Evolutionary conservation across 2,329 filamentous ascomycete genomes (phyloP).

Genomic region (Cladobotryum protrusum): DNA sequence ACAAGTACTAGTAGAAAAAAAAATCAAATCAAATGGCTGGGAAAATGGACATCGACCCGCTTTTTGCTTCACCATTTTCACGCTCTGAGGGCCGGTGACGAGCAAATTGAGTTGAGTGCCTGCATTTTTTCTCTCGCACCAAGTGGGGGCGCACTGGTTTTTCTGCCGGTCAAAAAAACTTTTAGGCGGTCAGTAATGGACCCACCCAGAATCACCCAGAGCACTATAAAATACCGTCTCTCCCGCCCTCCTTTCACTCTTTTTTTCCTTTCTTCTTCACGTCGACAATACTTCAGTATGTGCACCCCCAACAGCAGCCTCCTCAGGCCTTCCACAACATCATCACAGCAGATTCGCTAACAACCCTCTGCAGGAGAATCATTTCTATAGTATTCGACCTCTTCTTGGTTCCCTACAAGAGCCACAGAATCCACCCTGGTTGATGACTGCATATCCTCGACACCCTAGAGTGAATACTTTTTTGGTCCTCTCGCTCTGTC

Average conservation of each 20-base stretch:
- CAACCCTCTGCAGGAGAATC: constrained; percentile 59
- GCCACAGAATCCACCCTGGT: constrained; percentile 93
- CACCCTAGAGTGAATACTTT: constrained; percentile 78
- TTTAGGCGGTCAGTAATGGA: constrained; percentile 13
- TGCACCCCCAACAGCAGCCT: constrained; percentile 25
- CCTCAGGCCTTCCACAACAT: constrained; percentile 3
- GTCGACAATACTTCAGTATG: constrained; percentile 58
- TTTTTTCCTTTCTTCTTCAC: constrained; percentile 49
- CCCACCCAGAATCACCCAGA: background rate
- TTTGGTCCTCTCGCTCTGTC: constrained; percentile 53
- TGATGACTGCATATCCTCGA: constrained; percentile 86
- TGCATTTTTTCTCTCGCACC: background rate
- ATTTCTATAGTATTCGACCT: constrained; percentile 97
- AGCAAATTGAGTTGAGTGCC: too few relatives aligned
- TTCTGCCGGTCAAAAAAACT: constrained; percentile 18
- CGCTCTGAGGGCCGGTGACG: too few relatives aligned
- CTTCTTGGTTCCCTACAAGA: constrained; percentile 88
- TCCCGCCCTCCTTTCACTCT: constrained; percentile 27
- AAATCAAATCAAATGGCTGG: background rate
- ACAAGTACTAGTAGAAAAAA: too few relatives aligned
- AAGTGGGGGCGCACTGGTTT: background rate
- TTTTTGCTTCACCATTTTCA: too few relatives aligned
- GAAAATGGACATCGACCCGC: background rate
- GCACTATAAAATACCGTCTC: constrained; percentile 35
- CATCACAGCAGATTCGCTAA: constrained; percentile 15